These are phyloP conservation scores for Chlorociboria aeruginascens DNA, from an alignment of 495 filamentous ascomycete genomes.

Conservation along the genomic window DNA sequence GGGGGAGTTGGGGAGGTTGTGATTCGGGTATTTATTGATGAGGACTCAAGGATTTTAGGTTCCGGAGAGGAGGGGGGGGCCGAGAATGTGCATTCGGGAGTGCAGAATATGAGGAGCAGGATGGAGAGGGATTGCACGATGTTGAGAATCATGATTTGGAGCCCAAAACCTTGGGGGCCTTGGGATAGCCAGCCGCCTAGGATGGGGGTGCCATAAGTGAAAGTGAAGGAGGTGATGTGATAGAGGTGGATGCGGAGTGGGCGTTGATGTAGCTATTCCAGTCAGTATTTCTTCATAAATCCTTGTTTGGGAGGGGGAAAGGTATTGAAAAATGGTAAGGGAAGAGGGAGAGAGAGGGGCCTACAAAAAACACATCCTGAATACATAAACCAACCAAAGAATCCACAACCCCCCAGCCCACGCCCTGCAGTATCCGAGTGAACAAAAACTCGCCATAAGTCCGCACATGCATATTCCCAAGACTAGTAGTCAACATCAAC, in stretches of 20 bases:
- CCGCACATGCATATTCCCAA: constrained; percentile 35
- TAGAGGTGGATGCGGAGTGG: constrained; percentile 25
- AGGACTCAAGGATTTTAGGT: not conserved
- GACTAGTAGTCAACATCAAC: constrained; percentile 30
- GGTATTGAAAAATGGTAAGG: not conserved
- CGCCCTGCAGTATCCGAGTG: constrained; percentile 34
- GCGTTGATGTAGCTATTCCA: constrained; percentile 34
- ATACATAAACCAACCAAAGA: constrained; percentile 33
- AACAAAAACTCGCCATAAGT: constrained; percentile 33
- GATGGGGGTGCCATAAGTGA: constrained; percentile 37
- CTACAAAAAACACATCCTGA: constrained; percentile 40
- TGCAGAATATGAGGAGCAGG: constrained; percentile 29
- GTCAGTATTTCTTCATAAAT: not conserved
- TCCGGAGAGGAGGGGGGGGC: constrained; percentile 21
- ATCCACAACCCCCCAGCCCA: constrained; percentile 43
- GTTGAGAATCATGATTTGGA: constrained; percentile 35
- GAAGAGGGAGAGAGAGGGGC: constrained; percentile 3
- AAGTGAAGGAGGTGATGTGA: constrained; percentile 27
- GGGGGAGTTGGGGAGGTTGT: constrained; percentile 21
- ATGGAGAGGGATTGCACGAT: constrained; percentile 32
- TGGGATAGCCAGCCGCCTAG: constrained; percentile 34
- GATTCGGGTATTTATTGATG: constrained; percentile 19
- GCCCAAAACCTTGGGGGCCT: constrained; percentile 23
- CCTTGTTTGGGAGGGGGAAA: constrained; percentile 11
- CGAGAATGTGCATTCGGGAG: constrained; percentile 38